Percentiles rank a stretch among this genome's conserved stretches.
phyloP scores from a whole-genome alignment of 73 alveolate genomes.

The Tetrahymena malaccensis region DNA sequence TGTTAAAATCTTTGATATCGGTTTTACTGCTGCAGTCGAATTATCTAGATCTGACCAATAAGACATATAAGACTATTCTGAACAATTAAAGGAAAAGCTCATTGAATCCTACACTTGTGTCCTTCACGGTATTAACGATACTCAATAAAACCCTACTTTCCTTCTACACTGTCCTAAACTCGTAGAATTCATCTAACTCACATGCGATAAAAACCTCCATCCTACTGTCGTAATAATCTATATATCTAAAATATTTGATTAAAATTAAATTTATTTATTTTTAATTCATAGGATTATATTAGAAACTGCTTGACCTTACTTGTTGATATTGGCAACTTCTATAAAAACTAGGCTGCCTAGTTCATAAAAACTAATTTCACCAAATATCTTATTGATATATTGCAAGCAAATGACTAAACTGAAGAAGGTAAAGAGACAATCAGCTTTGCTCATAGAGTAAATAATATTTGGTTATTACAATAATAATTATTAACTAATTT shows the following conservation, averaged over 20 bases:
- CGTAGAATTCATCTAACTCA: background rate
- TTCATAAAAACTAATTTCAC: background rate
- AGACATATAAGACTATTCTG: background rate
- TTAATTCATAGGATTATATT: background rate
- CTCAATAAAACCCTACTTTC: background rate
- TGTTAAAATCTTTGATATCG: background rate
- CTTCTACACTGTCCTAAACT: background rate
- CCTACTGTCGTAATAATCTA: background rate
- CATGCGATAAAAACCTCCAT: background rate
- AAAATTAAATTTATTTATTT: background rate
- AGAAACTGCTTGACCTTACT: background rate
- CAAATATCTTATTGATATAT: background rate
- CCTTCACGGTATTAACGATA: background rate
- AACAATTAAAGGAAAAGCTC: background rate
- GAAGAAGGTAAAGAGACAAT: background rate
- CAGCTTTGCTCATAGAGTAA: background rate
- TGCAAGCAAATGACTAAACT: background rate
- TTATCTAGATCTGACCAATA: background rate
- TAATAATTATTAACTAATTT: too few species aligned
- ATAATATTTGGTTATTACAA: background rate
- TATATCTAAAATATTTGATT: background rate
- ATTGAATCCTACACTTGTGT: background rate
- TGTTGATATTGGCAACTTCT: background rate
- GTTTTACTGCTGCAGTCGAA: background rate
- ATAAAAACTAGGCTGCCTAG: background rate